phyloP scores from a whole-genome alignment of 768 basidiomycete genomes.

The Lactarius quietus region DNA sequence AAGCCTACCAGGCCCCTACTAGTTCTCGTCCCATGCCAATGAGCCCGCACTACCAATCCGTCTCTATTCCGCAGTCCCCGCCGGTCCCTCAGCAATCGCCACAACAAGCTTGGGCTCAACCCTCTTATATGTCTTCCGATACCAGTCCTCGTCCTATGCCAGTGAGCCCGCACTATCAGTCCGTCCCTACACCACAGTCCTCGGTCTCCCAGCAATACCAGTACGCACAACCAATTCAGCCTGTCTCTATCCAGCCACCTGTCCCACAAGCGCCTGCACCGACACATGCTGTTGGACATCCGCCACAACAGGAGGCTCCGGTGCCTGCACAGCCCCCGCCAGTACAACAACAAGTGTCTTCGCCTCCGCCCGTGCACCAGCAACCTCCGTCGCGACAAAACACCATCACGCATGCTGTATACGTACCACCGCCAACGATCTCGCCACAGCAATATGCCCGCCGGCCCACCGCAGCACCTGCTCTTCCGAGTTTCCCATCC shows the following conservation, averaged over 20 bases:
- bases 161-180: constrained; percentile 28
- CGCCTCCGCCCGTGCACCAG: constrained; percentile 17
- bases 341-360: constrained; percentile 25
- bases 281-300: neutral
- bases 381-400: constrained; percentile 23
- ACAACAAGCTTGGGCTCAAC: constrained; percentile 20
- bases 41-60: too few relatives aligned
- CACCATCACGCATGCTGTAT: constrained; percentile 22
- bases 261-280: constrained; percentile 25
- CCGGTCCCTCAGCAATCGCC: constrained; percentile 13
- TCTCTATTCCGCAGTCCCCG: neutral
- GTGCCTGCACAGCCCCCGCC: constrained; percentile 19
- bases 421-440: constrained; percentile 16
- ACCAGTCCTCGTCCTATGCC: neutral
- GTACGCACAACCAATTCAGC: constrained; percentile 33
- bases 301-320: constrained; percentile 3
- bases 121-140: constrained; percentile 4
- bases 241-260: constrained; percentile 28
- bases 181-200: constrained; percentile 23
- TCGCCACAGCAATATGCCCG: constrained; percentile 20
- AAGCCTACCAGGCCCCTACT: constrained; percentile 5
- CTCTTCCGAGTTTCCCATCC: constrained; percentile 25
- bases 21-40: too few relatives aligned
- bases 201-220: constrained; percentile 24
- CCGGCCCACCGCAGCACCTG: constrained; percentile 10